Evolutionary conservation across 768 basidiomycete species (phyloP).

Genomic region (Lenzites betulinus): DNA sequence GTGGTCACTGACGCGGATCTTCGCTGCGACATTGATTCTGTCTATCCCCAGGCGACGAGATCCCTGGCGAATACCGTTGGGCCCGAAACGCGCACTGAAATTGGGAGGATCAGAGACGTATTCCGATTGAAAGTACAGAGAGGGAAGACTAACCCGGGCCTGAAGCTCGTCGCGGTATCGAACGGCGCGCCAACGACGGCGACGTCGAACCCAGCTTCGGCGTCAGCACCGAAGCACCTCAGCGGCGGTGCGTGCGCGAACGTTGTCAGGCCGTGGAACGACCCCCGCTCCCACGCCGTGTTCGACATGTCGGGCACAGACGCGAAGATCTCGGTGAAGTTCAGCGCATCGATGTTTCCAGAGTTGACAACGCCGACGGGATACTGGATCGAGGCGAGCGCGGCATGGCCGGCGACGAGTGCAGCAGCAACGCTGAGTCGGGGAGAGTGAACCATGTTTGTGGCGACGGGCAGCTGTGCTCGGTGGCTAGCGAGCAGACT

Average conservation of each 20-base stretch:
- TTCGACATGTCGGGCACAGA: conserved; percentile 15
- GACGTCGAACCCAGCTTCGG: conserved; percentile 29
- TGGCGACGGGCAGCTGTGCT: neutral
- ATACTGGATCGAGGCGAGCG: conserved; percentile 12
- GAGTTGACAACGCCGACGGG: conserved; percentile 13
- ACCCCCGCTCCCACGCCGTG: conserved; percentile 18
- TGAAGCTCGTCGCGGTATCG: conserved; percentile 36
- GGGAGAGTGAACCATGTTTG: conserved; percentile 14
- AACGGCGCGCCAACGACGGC: conserved; percentile 35
- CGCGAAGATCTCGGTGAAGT: conserved; percentile 19
- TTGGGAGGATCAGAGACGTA: neutral
- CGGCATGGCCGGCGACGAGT: conserved; percentile 4
- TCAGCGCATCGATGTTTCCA: conserved; percentile 4
- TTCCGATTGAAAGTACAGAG: neutral
- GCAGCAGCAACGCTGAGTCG: conserved; percentile 5
- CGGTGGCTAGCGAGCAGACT: neutral
- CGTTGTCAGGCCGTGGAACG: conserved; percentile 34
- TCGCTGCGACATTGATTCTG: conserved; percentile 34
- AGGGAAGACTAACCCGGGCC: conserved; percentile 30
- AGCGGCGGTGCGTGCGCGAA: conserved; percentile 30
- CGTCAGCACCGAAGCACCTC: conserved; percentile 33
- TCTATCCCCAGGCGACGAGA: conserved; percentile 32
- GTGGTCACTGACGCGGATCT: conserved; percentile 29
- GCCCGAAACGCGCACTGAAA: conserved; percentile 34
- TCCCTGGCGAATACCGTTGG: conserved; percentile 37